Conservation (phyloP, 441 rosid species). For the Viola pubescens region DNA sequence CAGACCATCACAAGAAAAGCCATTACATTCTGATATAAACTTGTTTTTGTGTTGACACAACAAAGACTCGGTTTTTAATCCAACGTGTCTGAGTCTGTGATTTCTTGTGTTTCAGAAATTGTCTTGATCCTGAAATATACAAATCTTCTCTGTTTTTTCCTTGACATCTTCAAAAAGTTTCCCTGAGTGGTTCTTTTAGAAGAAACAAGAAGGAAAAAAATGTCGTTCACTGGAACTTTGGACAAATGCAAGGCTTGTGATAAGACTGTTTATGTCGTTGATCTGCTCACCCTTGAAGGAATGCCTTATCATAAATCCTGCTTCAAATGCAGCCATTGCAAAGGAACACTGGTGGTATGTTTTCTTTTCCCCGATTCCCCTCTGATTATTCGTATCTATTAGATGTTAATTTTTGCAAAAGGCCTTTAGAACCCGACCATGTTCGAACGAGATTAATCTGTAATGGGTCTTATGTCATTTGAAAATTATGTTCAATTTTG, state of each 20-base stretch:
- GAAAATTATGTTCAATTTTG: neutral
- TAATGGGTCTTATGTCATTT: neutral
- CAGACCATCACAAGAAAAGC: conserved; percentile 24
- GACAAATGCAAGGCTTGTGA: conserved; percentile 95
- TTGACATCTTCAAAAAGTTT: conserved; percentile 15
- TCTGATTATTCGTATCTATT: neutral
- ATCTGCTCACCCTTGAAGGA: conserved; percentile 77
- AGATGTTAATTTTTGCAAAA: neutral
- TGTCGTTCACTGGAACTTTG: conserved; percentile 87
- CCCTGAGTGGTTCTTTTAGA: conserved; percentile 6
- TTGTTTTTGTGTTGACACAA: conserved; percentile 28
- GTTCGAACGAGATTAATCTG: neutral
- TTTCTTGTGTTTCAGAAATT: no score
- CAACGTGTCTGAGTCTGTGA: conserved; percentile 29
- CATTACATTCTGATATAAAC: conserved; percentile 26
- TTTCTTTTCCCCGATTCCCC: neutral
- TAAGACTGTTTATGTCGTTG: conserved; percentile 81
- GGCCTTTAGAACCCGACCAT: neutral
- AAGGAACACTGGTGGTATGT: conserved; percentile 75
- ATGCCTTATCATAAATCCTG: conserved; percentile 85
- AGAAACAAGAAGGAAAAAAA: conserved; percentile 13
- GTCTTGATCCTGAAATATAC: no score
- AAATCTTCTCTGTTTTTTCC: conserved; percentile 19
- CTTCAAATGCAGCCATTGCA: conserved; percentile 95
- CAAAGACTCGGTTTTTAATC: conserved; percentile 30